Evolutionary conservation across 345 rosid species (phyloP), one percentile per base, ranked within the genome.

Genomic region (Brassica rapa): DNA sequence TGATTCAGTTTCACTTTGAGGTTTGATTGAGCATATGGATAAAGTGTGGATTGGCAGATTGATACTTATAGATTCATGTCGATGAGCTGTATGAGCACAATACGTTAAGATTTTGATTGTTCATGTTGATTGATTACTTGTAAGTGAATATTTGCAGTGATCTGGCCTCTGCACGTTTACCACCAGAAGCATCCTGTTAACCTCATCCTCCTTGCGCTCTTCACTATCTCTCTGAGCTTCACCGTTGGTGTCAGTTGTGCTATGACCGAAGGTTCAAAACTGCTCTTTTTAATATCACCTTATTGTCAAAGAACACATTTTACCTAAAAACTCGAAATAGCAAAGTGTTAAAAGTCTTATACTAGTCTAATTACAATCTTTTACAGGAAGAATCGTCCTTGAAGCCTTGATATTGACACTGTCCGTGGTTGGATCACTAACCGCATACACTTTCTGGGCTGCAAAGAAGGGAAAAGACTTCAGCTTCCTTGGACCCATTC

Each of bases 381-480:
- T 2, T 1, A 0, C 94, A 94, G 98, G 98, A 82, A 86, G 84
- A 85, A 90, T 94, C 43, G 98, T 94, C 80, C 98, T 94, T 14
- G 86, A 94, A 83, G 98, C 98, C 16, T 84, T 94, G 68, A 86
- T 94, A 80, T 83, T 94, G 77, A 94, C 98, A 24, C 82, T 93
- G 1, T 92, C 90, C 4, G 97, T 94, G 82, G 98, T 92, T 7
- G 84, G 68, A 29, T 86, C 97, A 65, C 83, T 92, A 62, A 92
- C 98, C 39, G 98, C 84, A 4, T 94, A 94, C 85, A 91, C 98
- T 71, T 94, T 94, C 91, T 94, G 97, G 98, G 98, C 98, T 15
- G 77, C 98, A 12, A 94, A 88, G 96, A 94, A 86, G 78, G 98
- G 98, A 81, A 86, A 89, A 82, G 98, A 94, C 76, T 94, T 94